A percentile compares a stretch with the other conserved stretches of the same genome.
phyloP scores from a whole-genome alignment of 345 rosid species.

The Limnanthes douglasii region DNA sequence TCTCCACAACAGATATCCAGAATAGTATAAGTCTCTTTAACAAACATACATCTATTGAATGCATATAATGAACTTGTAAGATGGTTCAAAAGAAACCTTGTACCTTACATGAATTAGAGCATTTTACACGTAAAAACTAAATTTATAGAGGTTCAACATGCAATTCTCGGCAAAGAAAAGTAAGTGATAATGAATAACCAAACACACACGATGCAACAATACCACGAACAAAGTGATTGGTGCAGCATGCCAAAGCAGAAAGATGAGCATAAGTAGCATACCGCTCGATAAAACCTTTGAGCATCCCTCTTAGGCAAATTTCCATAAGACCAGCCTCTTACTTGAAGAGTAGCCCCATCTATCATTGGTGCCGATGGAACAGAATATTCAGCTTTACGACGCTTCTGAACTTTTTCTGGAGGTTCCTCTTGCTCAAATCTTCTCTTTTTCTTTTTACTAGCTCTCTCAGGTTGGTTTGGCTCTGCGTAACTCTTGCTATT shows the following conservation, averaged over 20 bases:
- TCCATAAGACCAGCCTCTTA: slow-evolving; percentile 93
- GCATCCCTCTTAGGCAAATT: slow-evolving; percentile 97
- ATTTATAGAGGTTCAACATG: too few relatives aligned
- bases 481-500: slow-evolving; percentile 88
- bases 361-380: slow-evolving; percentile 51
- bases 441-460: slow-evolving; percentile 83
- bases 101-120: too few relatives aligned
- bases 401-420: slow-evolving; percentile 57
- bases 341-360: slow-evolving; percentile 96
- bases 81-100: too few relatives aligned
- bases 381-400: slow-evolving; percentile 65
- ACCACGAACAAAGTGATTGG: not conserved
- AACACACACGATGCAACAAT: not conserved
- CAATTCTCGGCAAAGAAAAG: not conserved
- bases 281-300: slow-evolving; percentile 83
- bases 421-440: slow-evolving; percentile 49
- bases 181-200: not conserved
- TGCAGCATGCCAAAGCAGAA: not conserved
- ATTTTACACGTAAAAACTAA: too few relatives aligned
- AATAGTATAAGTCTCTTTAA: too few relatives aligned
- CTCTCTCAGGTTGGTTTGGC: slow-evolving; percentile 50
- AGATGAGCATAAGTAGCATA: slow-evolving; percentile 21
- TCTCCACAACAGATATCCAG: too few relatives aligned
- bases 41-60: too few relatives aligned
- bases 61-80: too few relatives aligned